Percentiles rank a stretch among this genome's conserved stretches.
Evolutionary conservation across 129 eudicot species (phyloP).

Genomic region (Oenanthe sinensis): DNA sequence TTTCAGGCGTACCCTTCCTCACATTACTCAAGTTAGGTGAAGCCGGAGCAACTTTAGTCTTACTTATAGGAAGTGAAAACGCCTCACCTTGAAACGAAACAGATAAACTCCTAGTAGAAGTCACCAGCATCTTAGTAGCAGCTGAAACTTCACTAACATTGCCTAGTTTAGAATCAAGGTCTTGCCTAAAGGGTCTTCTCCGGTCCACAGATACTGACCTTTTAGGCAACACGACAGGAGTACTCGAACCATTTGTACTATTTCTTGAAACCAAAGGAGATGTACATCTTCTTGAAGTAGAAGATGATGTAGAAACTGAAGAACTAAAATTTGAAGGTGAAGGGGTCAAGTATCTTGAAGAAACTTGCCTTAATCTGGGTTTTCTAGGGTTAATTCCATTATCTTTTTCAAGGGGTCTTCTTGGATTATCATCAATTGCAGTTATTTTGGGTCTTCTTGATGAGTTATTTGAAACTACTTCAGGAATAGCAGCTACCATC

Average conservation of each 20-base stretch:
- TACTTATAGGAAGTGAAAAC: slow-evolving; percentile 80
- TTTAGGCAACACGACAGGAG: slow-evolving; percentile 28
- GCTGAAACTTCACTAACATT: slow-evolving; percentile 55
- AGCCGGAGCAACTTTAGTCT: slow-evolving; percentile 62
- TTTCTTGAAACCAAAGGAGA: slow-evolving; percentile 61
- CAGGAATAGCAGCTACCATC: slow-evolving; percentile 29
- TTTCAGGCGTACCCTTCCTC: slow-evolving; percentile 81
- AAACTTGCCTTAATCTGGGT: slow-evolving; percentile 63
- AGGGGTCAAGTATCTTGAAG: slow-evolving; percentile 82
- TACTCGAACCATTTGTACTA: slow-evolving; percentile 19
- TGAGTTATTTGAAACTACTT: slow-evolving; percentile 22
- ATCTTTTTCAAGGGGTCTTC: slow-evolving; percentile 63
- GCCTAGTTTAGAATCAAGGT: slow-evolving; percentile 46
- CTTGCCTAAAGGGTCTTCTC: slow-evolving; percentile 47
- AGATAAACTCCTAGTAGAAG: slow-evolving; percentile 79
- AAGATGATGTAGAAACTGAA: slow-evolving; percentile 39
- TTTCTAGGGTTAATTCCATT: slow-evolving; percentile 39
- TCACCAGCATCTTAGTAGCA: slow-evolving; percentile 73
- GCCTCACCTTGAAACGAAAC: slow-evolving; percentile 94
- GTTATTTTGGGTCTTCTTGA: slow-evolving; percentile 24
- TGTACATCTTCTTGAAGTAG: slow-evolving; percentile 57
- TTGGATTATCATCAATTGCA: slow-evolving; percentile 18
- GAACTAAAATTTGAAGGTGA: slow-evolving; percentile 48
- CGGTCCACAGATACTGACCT: slow-evolving; percentile 84
- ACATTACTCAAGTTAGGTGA: slow-evolving; percentile 41